Evolutionary conservation across 2,329 filamentous ascomycete species (phyloP).

Genomic region (Akanthomyces dipterigenus): DNA sequence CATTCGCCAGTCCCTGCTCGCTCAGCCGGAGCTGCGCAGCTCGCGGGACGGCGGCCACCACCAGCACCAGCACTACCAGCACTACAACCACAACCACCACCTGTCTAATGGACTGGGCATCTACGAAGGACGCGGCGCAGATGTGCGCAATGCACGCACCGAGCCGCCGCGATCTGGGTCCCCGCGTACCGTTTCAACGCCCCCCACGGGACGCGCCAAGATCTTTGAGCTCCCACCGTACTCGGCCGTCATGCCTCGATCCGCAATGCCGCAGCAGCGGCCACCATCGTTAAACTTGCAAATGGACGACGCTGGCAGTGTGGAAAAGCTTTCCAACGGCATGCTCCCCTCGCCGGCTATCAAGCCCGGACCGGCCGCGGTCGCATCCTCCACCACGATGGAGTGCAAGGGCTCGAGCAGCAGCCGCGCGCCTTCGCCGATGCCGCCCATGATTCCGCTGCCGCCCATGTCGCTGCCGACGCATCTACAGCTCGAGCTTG

Average conservation of each 20-base stretch:
- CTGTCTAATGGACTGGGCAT: constrained; percentile 21
- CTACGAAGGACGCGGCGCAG: constrained; percentile 10
- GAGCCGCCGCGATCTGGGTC: constrained; percentile 25
- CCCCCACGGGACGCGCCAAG: constrained; percentile 39
- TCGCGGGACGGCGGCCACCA: not conserved
- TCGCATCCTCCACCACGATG: constrained; percentile 14
- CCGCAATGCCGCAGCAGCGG: constrained; percentile 36
- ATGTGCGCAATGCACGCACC: constrained; percentile 15
- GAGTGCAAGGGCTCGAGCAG: constrained; percentile 18
- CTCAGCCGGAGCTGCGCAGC: constrained; percentile 19
- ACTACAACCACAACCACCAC: not conserved
- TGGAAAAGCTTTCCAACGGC: constrained; percentile 1
- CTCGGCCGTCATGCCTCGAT: constrained; percentile 35
- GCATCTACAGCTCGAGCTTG: constrained; percentile 57
- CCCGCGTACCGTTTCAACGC: constrained; percentile 44
- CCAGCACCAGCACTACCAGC: constrained; percentile 5
- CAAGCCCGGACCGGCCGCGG: constrained; percentile 20
- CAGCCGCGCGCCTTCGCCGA: constrained; percentile 37
- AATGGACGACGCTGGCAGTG: constrained; percentile 18
- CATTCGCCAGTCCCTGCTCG: constrained; percentile 23
- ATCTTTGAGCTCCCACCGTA: constrained; percentile 20
- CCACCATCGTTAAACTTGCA: constrained; percentile 42
- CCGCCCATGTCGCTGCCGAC: constrained; percentile 62
- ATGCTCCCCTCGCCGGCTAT: constrained; percentile 18
- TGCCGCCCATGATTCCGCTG: constrained; percentile 50